Conservation (phyloP, 2,329 filamentous ascomycete species). For the Ophiocordyceps robertsii region DNA sequence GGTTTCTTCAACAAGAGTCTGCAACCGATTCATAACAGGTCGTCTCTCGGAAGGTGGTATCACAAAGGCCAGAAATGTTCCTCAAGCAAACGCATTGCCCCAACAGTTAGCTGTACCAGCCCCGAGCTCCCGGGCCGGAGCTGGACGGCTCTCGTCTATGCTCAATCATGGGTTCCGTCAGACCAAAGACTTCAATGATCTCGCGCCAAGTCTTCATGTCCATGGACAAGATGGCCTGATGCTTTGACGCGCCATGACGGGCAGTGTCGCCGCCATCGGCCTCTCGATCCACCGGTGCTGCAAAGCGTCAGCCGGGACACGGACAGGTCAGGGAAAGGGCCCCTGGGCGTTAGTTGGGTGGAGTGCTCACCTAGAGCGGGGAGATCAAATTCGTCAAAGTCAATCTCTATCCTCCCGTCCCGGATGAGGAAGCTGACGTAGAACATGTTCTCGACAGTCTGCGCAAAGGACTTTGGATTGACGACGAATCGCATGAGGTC, state of each 20-base stretch:
- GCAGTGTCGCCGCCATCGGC: conserved; percentile 30
- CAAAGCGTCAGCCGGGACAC: neutral
- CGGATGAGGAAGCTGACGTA: conserved; percentile 90
- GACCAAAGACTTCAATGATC: conserved; percentile 61
- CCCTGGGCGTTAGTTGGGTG: no score
- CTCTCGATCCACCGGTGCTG: conserved; percentile 25
- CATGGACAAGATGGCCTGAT: conserved; percentile 80
- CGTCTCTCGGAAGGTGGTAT: no score
- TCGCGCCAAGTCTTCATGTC: conserved; percentile 76
- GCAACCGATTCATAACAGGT: neutral
- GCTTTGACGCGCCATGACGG: conserved; percentile 45
- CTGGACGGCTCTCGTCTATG: conserved; percentile 52
- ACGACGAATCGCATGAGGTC: conserved; percentile 78
- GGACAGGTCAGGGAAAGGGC: neutral
- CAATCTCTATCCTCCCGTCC: conserved; percentile 67
- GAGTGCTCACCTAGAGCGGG: conserved; percentile 82
- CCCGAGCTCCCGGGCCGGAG: conserved; percentile 38
- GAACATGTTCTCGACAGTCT: conserved; percentile 94
- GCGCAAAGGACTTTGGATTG: conserved; percentile 81
- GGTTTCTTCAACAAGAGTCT: no score
- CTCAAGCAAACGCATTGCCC: neutral
- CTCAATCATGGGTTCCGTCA: conserved; percentile 72
- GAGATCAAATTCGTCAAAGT: conserved; percentile 56
- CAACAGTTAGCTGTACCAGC: conserved; percentile 50
- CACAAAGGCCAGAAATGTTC: no score